phyloP scores from a whole-genome alignment of 2,329 filamentous ascomycete species.

The Knoxdaviesia proteae region DNA sequence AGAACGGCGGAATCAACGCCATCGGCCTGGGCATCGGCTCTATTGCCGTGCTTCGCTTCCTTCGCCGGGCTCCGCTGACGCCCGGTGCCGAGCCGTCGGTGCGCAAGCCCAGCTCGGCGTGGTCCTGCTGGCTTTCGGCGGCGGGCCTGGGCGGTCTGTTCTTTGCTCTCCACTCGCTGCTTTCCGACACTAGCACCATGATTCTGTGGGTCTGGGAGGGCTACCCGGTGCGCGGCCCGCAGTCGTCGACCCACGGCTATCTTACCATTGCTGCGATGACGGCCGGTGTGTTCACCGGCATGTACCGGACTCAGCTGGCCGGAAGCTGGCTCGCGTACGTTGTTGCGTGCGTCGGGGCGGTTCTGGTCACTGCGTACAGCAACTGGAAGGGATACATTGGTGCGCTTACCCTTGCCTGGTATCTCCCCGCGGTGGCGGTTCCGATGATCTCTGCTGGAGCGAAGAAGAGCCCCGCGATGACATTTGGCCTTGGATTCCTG shows the following conservation, averaged over 20 bases:
- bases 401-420: slow-evolving; percentile 52
- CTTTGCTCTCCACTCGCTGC: slow-evolving; percentile 76
- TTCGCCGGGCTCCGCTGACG: slow-evolving; percentile 37
- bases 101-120: slow-evolving; percentile 39
- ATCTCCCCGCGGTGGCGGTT: slow-evolving; percentile 62
- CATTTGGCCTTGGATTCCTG: slow-evolving; percentile 76
- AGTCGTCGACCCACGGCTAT: slow-evolving; percentile 76
- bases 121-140: slow-evolving; percentile 37
- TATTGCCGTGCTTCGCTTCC: slow-evolving; percentile 56
- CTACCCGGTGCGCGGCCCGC: slow-evolving; percentile 72
- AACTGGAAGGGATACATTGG: slow-evolving; percentile 88
- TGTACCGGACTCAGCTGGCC: slow-evolving; percentile 49
- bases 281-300: slow-evolving; percentile 52
- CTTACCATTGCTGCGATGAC: slow-evolving; percentile 79
- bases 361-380: slow-evolving; percentile 51
- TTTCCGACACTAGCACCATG: slow-evolving; percentile 97
- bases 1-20: slow-evolving; percentile 85
- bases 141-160: slow-evolving; percentile 66
- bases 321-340: slow-evolving; percentile 65
- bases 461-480: slow-evolving; percentile 53
- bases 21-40: slow-evolving; percentile 57
- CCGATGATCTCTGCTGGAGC: slow-evolving; percentile 57
- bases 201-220: slow-evolving; percentile 97
- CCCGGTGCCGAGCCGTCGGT: slow-evolving; percentile 14
- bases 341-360: slow-evolving; percentile 58